Percentiles rank a stretch among this genome's conserved stretches.
phyloP scores from a whole-genome alignment of 768 basidiomycete genomes.

The Leucogyrophana mollusca region DNA sequence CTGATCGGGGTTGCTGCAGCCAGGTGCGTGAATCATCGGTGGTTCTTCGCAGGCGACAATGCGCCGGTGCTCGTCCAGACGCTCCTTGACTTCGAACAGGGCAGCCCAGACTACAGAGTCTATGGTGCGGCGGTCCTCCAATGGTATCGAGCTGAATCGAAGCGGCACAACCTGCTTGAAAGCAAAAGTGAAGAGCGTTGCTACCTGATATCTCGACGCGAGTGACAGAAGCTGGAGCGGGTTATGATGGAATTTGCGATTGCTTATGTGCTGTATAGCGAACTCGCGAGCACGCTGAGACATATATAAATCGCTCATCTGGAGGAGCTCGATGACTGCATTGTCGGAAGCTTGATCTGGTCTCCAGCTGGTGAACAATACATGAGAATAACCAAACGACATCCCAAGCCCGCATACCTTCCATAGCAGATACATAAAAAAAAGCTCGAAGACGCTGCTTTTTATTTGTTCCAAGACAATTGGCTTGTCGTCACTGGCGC shows the following conservation, averaged over 20 bases:
- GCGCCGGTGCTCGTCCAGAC: neutral
- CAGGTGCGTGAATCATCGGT: neutral
- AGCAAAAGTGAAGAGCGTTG: neutral
- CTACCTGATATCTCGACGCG: neutral
- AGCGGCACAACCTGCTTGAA: neutral
- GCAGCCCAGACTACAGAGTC: neutral
- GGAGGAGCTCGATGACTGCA: too few species aligned
- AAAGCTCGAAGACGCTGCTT: neutral
- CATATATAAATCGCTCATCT: too few species aligned
- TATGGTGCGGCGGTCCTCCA: neutral
- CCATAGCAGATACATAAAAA: neutral
- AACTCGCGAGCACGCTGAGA: too few species aligned
- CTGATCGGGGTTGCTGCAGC: neutral
- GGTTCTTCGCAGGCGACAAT: conserved; percentile 4
- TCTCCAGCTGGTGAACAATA: too few species aligned
- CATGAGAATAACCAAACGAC: too few species aligned
- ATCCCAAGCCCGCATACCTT: too few species aligned
- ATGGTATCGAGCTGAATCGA: neutral
- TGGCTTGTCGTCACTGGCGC: neutral
- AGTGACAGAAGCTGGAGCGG: neutral
- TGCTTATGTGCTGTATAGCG: too few species aligned
- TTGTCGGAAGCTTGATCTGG: too few species aligned
- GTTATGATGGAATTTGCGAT: neutral
- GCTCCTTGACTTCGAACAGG: neutral
- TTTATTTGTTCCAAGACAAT: neutral